Conservation (phyloP, 495 filamentous ascomycete genomes). For the Aspergillus incahuasiensis region DNA sequence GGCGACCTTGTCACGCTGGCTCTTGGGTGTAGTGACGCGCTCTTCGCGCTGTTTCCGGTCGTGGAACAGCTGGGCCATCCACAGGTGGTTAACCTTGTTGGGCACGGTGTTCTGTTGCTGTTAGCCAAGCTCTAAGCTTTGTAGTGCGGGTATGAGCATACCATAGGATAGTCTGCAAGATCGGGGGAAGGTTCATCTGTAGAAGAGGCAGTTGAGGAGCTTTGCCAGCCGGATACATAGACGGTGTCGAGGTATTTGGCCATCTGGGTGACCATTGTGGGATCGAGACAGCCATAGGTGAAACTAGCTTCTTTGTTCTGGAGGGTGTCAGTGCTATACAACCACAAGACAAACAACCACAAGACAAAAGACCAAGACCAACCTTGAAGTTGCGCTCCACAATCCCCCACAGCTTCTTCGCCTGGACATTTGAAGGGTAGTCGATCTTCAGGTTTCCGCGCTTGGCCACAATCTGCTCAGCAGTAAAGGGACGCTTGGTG, state of each 20-base stretch:
- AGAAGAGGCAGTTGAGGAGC: conserved; percentile 89
- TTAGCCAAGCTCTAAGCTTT: conserved; percentile 1
- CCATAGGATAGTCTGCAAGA: conserved; percentile 97
- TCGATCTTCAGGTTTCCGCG: conserved; percentile 86
- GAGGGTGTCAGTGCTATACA: conserved; percentile 3
- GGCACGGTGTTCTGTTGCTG: conserved; percentile 80
- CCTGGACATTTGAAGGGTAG: conserved; percentile 80
- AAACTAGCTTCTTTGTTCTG: conserved; percentile 80
- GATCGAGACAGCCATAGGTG: conserved; percentile 96
- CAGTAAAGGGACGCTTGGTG: conserved; percentile 89
- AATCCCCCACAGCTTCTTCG: conserved; percentile 93
- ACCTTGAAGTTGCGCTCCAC: conserved; percentile 82
- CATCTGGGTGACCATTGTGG: conserved; percentile 98
- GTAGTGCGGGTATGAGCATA: conserved; percentile 35
- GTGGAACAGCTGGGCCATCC: conserved; percentile 98
- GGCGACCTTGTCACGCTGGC: conserved; percentile 65
- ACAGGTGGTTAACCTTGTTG: conserved; percentile 95
- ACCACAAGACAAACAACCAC: neutral
- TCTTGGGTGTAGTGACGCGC: conserved; percentile 72
- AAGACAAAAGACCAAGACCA: conserved; percentile 15
- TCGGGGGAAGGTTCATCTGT: conserved; percentile 95
- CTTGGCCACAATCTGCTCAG: conserved; percentile 95
- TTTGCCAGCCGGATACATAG: conserved; percentile 99
- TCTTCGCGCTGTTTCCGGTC: conserved; percentile 98
- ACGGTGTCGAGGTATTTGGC: conserved; percentile 97